Evolutionary conservation across 2,329 filamentous ascomycete genomes (phyloP).

Genomic region (Pestalotiopsis sp.): DNA sequence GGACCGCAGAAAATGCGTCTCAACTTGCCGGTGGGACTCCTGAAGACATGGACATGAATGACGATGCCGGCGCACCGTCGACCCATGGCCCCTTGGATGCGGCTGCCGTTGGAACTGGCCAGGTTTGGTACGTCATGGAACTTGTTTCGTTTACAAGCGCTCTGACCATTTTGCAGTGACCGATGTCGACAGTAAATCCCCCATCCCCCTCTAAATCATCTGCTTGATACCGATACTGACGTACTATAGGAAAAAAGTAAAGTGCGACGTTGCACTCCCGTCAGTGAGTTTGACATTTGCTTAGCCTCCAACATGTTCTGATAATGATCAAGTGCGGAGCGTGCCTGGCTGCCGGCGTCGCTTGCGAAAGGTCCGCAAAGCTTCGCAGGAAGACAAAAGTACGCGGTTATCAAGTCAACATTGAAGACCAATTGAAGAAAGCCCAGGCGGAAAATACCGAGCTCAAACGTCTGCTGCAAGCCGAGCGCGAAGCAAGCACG

Average conservation of each 20-base stretch:
- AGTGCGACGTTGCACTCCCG: constrained; percentile 7
- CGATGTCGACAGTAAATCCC: not conserved
- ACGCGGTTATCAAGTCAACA: constrained; percentile 3
- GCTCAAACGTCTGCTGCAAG: not conserved
- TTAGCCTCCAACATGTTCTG: not conserved
- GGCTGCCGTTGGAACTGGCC: not conserved
- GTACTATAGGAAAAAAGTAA: constrained; percentile 3
- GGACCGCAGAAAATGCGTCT: not conserved
- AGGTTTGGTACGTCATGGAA: constrained; percentile 5
- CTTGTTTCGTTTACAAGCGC: not conserved
- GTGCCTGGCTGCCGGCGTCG: not conserved
- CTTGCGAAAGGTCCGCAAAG: constrained; percentile 3
- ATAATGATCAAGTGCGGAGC: not conserved
- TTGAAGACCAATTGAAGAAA: not conserved
- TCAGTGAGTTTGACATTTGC: not conserved
- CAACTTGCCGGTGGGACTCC: not conserved
- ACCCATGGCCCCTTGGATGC: not conserved
- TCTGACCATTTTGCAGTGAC: not conserved
- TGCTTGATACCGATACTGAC: not conserved
- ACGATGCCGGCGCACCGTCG: not conserved
- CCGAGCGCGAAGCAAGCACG: not conserved
- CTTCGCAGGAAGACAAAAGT: constrained; percentile 10
- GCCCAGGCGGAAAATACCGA: constrained; percentile 7
- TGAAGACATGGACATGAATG: not conserved
- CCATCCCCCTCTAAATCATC: too few species aligned